Evolutionary conservation across 106 monocot genomes (phyloP), one percentile per base, ranked within the genome.

Genomic region (Xerophyta viscosa): DNA sequence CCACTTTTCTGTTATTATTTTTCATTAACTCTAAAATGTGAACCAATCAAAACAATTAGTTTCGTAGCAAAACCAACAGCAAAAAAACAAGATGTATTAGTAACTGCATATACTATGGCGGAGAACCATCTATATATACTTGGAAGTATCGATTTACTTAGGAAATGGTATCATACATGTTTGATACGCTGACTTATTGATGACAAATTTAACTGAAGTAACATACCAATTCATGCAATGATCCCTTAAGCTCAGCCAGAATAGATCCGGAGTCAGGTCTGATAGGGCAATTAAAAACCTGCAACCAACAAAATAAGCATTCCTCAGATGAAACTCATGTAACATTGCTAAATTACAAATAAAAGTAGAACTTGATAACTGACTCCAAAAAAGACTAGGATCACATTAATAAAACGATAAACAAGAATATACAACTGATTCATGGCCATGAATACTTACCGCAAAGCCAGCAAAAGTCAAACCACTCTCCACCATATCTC

Each of bases 231-330:
- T 87, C 86, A 77, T 87, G 86, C 46, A 81, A 81, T 42, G 86
- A 81, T 46, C 57, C 67, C 62, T 74, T 81, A 59, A 87, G 41
- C 66, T 87, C 81, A 45, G 27, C 47, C 37, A 87, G 67, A 20
- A 74, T 73, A 51, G 81, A 56, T 47, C 54, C 70, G 39, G 86
- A 87, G 50, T 87, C 86, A 37, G 64, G 39, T 56, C 86, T 77
- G 50, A 87, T 87, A 17, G 86, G 86, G 52, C 86, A 87, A 48
- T 77, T 81, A 33, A 87, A 87, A 47, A 87, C 86, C 86, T 86
- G 60, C 6, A 66, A 41, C 13, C 6, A 27, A 28, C n/a, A n/a
- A 26, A 51, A 44, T 14, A 44, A 17, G 43, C 43, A 14, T 17
- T 44, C 22, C 48, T 48, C 33, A 36, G 33, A 36, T 36, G 33